A percentile compares a stretch with the other conserved stretches of the same genome.
Evolutionary conservation across 345 rosid species (phyloP).

Genomic region (Populus tremula): DNA sequence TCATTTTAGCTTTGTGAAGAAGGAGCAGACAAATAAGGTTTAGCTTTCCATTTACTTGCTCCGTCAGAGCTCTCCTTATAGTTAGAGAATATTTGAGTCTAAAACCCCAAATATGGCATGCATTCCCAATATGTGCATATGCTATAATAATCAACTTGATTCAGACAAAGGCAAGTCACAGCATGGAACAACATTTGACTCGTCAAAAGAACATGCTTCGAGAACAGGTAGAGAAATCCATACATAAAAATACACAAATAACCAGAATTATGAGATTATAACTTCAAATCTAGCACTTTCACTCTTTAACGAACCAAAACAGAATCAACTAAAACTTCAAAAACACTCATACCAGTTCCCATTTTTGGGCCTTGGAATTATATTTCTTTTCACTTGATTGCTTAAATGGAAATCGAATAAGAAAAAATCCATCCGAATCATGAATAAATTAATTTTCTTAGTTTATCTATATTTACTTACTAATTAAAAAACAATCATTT

Average conservation of each 20-base stretch:
- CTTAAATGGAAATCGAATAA: neutral
- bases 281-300: neutral
- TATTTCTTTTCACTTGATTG: neutral
- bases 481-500: too few species aligned
- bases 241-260: neutral
- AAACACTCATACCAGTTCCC: neutral
- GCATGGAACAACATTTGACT: neutral
- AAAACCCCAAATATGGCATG: neutral
- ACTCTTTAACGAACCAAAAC: neutral
- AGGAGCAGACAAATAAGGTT: too few species aligned
- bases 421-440: neutral
- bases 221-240: neutral
- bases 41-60: too few species aligned
- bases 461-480: constrained; percentile 19
- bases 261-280: neutral
- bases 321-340: neutral
- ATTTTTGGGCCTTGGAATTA: neutral
- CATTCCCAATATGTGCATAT: neutral
- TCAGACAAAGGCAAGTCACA: neutral
- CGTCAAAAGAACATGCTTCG: neutral
- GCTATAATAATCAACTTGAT: neutral
- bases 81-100: neutral
- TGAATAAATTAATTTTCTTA: neutral
- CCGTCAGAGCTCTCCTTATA: too few species aligned
- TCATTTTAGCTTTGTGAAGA: too few species aligned